Evolutionary conservation across 1,139 yeast genomes (phyloP), one percentile per base, ranked within the genome.

Genomic region (Taiozyma sp.): DNA sequence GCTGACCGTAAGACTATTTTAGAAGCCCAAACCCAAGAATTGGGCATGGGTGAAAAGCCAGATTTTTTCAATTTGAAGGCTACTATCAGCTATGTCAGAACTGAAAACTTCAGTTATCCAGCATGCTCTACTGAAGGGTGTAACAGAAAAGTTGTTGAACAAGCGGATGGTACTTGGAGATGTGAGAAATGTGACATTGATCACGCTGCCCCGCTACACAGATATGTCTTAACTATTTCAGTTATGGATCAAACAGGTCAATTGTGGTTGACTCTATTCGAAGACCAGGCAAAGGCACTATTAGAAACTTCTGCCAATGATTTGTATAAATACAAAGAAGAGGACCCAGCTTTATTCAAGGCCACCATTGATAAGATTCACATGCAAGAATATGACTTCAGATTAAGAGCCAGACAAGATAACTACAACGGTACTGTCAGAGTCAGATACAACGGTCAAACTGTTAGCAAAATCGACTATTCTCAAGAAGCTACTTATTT

Each of bases 151-250:
- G 88, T 90, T 39, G 69, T 85, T 45, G 85, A 86, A 62, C 84
- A 80, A 51, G 74, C 80, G 42, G 88, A 85, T 66, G 88, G 84
- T 21, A 73, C 83, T 26, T 93, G 96, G 96, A 81, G 96, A 68
- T 95, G 99, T 73, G 98, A 90, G 66, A 86, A 85, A 67, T 91
- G 98, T 76, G 85, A 88, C 61, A 72, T 78, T 51, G 78, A 79
- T 51, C 83, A 80, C 62, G 74, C 77, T 4, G 76, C 75, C 52
- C 97, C 99, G 34, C 74, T 77, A 47, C 83, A 87, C 70, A 80
- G 98, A 65, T 95, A 87, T 61, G 82, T 91, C 51, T 68, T 91
- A 59, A 83, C 85, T 26, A 70, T 83, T 48, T 80, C 89, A 4
- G 78, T 90, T 13, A 77, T 83, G 64, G 99, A 95, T 67, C 75